These are phyloP conservation scores for Rehmannia glutinosa DNA, from an alignment of 257 asterid genomes.

Conservation along the genomic window DNA sequence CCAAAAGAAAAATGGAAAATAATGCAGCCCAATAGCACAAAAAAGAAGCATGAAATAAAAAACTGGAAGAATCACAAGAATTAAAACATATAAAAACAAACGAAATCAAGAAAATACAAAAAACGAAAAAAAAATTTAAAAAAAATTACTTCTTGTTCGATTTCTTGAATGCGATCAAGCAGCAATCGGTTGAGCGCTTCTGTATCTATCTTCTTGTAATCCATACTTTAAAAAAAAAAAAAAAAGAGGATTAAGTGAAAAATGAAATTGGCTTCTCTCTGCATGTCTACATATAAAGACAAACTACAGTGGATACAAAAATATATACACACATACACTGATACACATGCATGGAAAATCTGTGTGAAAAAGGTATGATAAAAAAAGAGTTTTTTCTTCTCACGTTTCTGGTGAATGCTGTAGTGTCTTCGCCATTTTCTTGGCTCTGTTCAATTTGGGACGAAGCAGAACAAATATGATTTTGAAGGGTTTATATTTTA, in stretches of 20 bases:
- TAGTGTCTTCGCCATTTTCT: neutral
- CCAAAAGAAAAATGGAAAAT: neutral
- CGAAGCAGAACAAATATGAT: neutral
- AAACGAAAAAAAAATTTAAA: neutral
- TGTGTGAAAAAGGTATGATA: too few species aligned
- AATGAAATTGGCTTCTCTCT: neutral
- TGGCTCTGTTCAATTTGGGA: neutral
- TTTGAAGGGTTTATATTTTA: neutral
- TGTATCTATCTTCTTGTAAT: slow-evolving; percentile 24
- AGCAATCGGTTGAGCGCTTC: slow-evolving; percentile 25
- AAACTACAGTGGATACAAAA: neutral
- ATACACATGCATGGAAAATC: slow-evolving; percentile 19
- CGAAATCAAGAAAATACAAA: neutral
- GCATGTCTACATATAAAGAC: slow-evolving; percentile 4
- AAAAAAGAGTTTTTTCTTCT: too few species aligned
- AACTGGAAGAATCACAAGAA: neutral
- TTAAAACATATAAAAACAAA: neutral
- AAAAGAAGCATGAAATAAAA: neutral
- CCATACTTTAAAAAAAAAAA: slow-evolving; percentile 20
- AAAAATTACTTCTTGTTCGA: slow-evolving; percentile 29
- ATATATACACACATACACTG: neutral
- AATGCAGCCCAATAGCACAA: neutral
- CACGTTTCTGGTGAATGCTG: neutral
- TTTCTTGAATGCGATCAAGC: slow-evolving; percentile 25
- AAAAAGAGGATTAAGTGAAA: slow-evolving; percentile 13